Evolutionary conservation across 2,329 filamentous ascomycete genomes (phyloP), one percentile per base, ranked within the genome.

Genomic region (Verticillium nonalfalfae): DNA sequence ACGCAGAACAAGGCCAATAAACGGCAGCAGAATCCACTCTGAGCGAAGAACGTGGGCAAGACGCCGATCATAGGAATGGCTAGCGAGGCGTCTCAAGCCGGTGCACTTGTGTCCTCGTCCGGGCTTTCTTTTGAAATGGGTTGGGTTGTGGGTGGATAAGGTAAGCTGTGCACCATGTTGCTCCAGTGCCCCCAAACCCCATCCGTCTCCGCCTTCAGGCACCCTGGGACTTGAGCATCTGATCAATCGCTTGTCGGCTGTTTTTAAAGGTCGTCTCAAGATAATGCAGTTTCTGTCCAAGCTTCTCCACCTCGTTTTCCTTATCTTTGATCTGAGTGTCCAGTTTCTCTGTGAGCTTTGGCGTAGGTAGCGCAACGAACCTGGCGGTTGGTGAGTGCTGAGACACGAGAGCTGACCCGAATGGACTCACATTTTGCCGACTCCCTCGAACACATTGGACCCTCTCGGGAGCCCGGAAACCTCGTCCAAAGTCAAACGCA

Each of bases 191-290:
- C 26, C 26, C 2, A 21, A n/a, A 50, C 2, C n/a, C 21, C n/a
- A 21, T 50, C 6, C 11, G 45, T 9, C 18, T 18, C 7, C 21
- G 2, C 18, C n/a, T 4, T 45, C 39, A 45, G 39, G n/a, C 45
- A 11, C 45, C 45, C 58, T 66, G 64, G 18, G 65, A 61, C 57
- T 69, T 73, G 61, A 98, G 83, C 72, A 98, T 94, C 75, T 93
- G 90, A 73, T 97, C 90, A 68, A 98, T 89, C 71, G 97, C 92
- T 67, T 93, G 88, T 68, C 90, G 88, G 76, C 93, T 97, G 72
- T 98, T 99, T 79, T 96, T 93, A 73, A 92, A 90, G 58, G 95
- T 98, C 62, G 92, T 96, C 79, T 98, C 94, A 55, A 98, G 82
- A 72, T 97, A 98, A 68, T 94, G 86, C 69, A 97, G 80, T 75